A percentile compares a stretch with the other conserved stretches of the same genome.
Conservation (phyloP, 192 early-diverging fungal species). For the Podila epigama region DNA sequence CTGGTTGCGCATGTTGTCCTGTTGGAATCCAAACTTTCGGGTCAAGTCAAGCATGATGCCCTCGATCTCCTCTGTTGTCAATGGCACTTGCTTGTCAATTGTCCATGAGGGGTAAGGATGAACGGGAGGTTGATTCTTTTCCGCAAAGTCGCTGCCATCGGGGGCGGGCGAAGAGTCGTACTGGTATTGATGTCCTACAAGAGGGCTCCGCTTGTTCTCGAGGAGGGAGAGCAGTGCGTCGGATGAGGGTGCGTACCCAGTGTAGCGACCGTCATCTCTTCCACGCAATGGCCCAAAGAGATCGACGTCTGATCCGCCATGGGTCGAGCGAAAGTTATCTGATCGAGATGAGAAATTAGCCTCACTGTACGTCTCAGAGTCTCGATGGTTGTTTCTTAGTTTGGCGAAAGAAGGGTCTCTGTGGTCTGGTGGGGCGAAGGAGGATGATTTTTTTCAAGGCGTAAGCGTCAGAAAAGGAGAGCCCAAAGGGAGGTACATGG, state of each 20-base stretch:
- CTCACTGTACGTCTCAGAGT: conserved; percentile 42
- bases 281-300: conserved; percentile 54
- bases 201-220: conserved; percentile 60
- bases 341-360: conserved; percentile 19
- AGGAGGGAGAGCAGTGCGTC: conserved; percentile 73
- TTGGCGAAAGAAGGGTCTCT: not conserved
- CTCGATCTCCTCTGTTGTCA: conserved; percentile 72
- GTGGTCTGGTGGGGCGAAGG: too few relatives aligned
- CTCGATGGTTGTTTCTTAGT: not conserved
- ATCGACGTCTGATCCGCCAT: conserved; percentile 29
- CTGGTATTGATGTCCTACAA: conserved; percentile 29
- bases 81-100: conserved; percentile 68
- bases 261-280: conserved; percentile 72
- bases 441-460: too few relatives aligned
- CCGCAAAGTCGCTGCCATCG: conserved; percentile 2
- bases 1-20: conserved; percentile 79
- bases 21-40: conserved; percentile 80
- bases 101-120: conserved; percentile 60
- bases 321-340: conserved; percentile 10
- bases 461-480: too few relatives aligned
- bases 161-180: conserved; percentile 4
- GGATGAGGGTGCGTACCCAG: conserved; percentile 70
- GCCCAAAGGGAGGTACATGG: not conserved
- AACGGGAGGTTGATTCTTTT: conserved; percentile 11
- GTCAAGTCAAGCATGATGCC: conserved; percentile 72